A percentile compares a stretch with the other conserved stretches of the same genome.
These are phyloP conservation scores for Kalmusia sp. DNA, from an alignment of 2,329 filamentous ascomycete species.

Conservation along the genomic window DNA sequence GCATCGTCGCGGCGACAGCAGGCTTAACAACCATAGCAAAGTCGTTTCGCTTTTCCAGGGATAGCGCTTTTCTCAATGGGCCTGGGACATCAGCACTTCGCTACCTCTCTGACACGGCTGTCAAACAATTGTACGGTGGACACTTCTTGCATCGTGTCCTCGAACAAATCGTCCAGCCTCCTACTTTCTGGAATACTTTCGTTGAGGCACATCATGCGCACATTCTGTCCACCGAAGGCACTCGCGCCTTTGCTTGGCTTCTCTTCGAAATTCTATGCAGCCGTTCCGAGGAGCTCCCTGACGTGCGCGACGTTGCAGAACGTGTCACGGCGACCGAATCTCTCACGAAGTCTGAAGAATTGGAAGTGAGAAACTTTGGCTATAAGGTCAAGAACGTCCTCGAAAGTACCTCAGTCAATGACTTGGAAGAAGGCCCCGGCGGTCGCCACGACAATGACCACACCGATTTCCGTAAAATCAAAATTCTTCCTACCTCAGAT, in stretches of 20 bases:
- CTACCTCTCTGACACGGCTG: slow-evolving; percentile 49
- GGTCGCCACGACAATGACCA: slow-evolving; percentile 79
- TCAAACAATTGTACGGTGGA: slow-evolving; percentile 60
- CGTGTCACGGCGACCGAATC: slow-evolving; percentile 24
- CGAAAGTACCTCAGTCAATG: slow-evolving; percentile 59
- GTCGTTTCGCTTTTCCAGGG: slow-evolving; percentile 54
- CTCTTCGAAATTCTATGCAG: slow-evolving; percentile 57
- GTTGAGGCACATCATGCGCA: slow-evolving; percentile 37
- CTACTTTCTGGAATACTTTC: slow-evolving; percentile 62
- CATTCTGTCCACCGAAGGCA: slow-evolving; percentile 29
- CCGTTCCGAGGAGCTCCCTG: slow-evolving; percentile 32
- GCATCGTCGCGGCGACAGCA: slow-evolving; percentile 30
- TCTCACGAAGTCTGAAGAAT: slow-evolving; percentile 49
- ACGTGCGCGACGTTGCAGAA: slow-evolving; percentile 34
- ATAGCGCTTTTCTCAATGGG: slow-evolving; percentile 54
- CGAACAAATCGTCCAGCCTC: slow-evolving; percentile 57
- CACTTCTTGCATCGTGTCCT: slow-evolving; percentile 58
- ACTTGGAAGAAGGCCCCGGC: slow-evolving; percentile 55
- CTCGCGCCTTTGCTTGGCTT: slow-evolving; percentile 47
- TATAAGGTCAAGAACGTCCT: slow-evolving; percentile 56
- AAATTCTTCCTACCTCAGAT: slow-evolving; percentile 70
- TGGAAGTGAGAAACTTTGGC: slow-evolving; percentile 62
- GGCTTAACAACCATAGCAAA: slow-evolving; percentile 46
- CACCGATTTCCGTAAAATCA: slow-evolving; percentile 65
- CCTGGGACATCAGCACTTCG: slow-evolving; percentile 38